Base-by-base conservation (phyloP, 2,329 filamentous ascomycete species). In the Apiospora arundinis region DNA sequence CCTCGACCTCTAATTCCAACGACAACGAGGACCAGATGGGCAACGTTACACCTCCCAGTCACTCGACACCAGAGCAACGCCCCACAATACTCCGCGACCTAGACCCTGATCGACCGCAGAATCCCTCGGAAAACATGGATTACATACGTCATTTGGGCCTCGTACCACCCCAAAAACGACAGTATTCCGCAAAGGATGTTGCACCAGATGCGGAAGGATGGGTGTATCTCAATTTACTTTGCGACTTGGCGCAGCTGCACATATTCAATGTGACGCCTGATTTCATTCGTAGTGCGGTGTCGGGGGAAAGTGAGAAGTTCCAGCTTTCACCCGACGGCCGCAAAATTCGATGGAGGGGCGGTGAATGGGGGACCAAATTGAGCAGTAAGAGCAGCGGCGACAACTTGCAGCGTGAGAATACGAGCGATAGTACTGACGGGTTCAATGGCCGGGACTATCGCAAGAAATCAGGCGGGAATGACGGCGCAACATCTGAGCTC, bases 201-300 rank as follows among this genome's bases (percentile, higher is more conserved):
- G 85, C 87, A 18, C 86, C 90, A 0, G 91, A 92, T 70, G 85
- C 86, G 0, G 90, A 94, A 37, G 93, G 93, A 4, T 96, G 93
- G 93, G 90, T 95, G 0, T 95, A 95, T 76, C 83, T 96, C 8
- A 96, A 96, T 75, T 82, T 97, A 0, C 85, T 97, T 1, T 91
- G 92, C 78, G 95, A 92, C 77, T 88, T 97, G 85, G 94, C 94
- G 0, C 94, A 97, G 81, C 83, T 97, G 23, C 94, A 97, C 76
- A 95, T 95, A 0, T 87, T 96, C 75, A 95, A 94, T 72, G 93
- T 97, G 1, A 95, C 94, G 0, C 87, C 91, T 0, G 90, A 92
- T 37, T 95, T 95, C 76, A 90, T 96, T 49, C 91, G 92, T 71
- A 88, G 89, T 45, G 92, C 94, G 0, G 86, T 97, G 1, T 83